A percentile compares a stretch with the other conserved stretches of the same genome.
Evolutionary conservation across 192 early-diverging fungal genomes (phyloP).

Genomic region (Coemansia sp.): DNA sequence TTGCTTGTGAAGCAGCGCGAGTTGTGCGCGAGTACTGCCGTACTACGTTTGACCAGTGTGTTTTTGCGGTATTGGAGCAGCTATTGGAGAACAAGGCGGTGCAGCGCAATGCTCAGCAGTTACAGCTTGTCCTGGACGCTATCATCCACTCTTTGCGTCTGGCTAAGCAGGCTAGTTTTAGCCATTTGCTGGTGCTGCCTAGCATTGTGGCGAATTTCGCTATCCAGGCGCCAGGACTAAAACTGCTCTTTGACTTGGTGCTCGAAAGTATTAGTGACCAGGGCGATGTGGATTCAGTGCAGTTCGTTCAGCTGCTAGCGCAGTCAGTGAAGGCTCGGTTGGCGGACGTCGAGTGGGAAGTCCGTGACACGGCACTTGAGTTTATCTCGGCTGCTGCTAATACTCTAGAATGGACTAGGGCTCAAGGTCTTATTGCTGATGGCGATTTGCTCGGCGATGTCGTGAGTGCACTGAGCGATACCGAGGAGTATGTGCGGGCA

Average conservation of each 20-base stretch:
- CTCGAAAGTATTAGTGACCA: slow-evolving; percentile 17
- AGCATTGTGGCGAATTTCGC: slow-evolving; percentile 28
- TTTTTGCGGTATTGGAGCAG: slow-evolving; percentile 5
- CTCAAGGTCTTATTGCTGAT: background rate
- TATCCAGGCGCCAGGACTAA: slow-evolving; percentile 35
- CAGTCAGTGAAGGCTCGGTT: slow-evolving; percentile 17
- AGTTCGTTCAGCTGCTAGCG: slow-evolving; percentile 10
- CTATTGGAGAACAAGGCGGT: slow-evolving; percentile 17
- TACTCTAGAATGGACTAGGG: background rate
- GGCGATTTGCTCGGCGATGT: slow-evolving; percentile 13
- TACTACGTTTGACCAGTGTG: slow-evolving; percentile 6
- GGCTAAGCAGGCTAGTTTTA: slow-evolving; percentile 6
- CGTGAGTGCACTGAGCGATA: slow-evolving; percentile 22
- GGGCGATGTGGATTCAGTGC: background rate
- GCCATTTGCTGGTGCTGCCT: slow-evolving; percentile 17
- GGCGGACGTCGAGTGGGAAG: slow-evolving; percentile 52
- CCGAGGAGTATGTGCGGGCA: slow-evolving; percentile 53
- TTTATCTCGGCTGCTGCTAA: slow-evolving; percentile 15
- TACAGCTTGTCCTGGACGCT: slow-evolving; percentile 33
- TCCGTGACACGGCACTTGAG: slow-evolving; percentile 43
- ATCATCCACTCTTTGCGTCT: slow-evolving; percentile 17
- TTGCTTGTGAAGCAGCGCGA: slow-evolving; percentile 35
- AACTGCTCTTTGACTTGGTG: slow-evolving; percentile 29
- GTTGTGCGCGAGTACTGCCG: slow-evolving; percentile 36
- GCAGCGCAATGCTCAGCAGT: slow-evolving; percentile 23